Evolutionary conservation across 441 rosid genomes (phyloP), one percentile per base, ranked within the genome.

Genomic region (Pelargonium cotyledonis): DNA sequence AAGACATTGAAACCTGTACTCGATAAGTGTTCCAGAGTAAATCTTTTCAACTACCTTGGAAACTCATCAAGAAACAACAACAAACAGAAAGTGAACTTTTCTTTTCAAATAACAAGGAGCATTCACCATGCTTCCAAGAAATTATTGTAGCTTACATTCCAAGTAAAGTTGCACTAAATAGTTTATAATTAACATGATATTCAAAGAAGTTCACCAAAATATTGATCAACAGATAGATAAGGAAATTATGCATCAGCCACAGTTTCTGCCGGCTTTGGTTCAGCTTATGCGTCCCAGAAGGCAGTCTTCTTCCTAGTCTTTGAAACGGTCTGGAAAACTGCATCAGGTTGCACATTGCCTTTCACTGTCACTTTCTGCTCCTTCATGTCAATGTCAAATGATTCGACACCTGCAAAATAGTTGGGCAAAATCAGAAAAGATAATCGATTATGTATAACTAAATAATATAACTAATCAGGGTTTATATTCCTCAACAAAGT

Each of bases 281-380:
- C 58, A 8, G 21, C n/a, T 7, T 53, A 31, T 31, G 38, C 58
- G 15, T 80, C 92, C 96, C 98, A 92, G 76, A 90, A 92, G 60
- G 84, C 35, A 5, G 96, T 92, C 78, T 81, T 85, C 90, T 92
- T 92, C 53, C 91, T 92, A 0, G 96, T 88, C 84, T 92, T 92
- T 6, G 98, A 81, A 40, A 92, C 96, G 0, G 86, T 83, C 86
- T 89, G 86, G 12, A 88, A 74, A 74, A 91, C 97, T 9, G 93
- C 91, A 60, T 91, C 91, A 0, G 93, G 95, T 79, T 83, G 81
- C 70, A 91, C 91, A 14, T 85, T 88, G 70, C 98, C 97, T 80
- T 82, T 89, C 69, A 93, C 98, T 0, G 89, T 93, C 68, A 93
- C 97, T 69, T 88, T 91, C 73, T 89, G 96, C 77, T 91, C 90